Percentiles rank a stretch among this genome's conserved stretches.
Evolutionary conservation across 2,329 filamentous ascomycete species (phyloP).

Genomic region (Fusarium brevicatenulatum): DNA sequence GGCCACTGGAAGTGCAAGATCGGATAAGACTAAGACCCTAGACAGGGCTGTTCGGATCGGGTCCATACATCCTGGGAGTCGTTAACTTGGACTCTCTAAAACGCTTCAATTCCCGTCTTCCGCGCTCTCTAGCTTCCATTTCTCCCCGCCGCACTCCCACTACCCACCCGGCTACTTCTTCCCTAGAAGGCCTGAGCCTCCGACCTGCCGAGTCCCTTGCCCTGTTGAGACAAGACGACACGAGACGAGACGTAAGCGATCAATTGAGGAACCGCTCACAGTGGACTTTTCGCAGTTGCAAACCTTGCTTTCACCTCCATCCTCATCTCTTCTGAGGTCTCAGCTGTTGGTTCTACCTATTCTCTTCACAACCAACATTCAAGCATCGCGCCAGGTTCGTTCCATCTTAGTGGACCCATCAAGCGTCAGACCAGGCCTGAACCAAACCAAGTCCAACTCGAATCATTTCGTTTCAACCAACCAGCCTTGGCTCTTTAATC

Average conservation of each 20-base stretch:
- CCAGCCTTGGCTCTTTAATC: slow-evolving; percentile 20
- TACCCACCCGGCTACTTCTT: slow-evolving; percentile 20
- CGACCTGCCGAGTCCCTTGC: slow-evolving; percentile 11
- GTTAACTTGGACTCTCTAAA: slow-evolving; percentile 16
- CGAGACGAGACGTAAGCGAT: slow-evolving; percentile 12
- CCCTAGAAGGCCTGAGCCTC: slow-evolving; percentile 17
- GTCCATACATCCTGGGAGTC: not conserved
- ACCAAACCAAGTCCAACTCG: slow-evolving; percentile 13
- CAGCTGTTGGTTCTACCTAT: slow-evolving; percentile 15
- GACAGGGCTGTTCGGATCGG: slow-evolving; percentile 23
- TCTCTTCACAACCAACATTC: not conserved
- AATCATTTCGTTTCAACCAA: slow-evolving; percentile 32
- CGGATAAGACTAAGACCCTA: slow-evolving; percentile 31
- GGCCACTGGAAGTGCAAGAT: slow-evolving; percentile 17
- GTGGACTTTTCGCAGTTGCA: slow-evolving; percentile 14
- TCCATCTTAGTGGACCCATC: slow-evolving; percentile 30
- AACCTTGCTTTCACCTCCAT: not conserved
- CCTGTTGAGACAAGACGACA: slow-evolving; percentile 8
- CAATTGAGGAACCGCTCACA: slow-evolving; percentile 3
- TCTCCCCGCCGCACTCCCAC: slow-evolving; percentile 12
- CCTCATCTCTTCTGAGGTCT: not conserved
- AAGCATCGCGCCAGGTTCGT: slow-evolving; percentile 17
- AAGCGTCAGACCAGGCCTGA: slow-evolving; percentile 6
- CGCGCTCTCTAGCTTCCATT: slow-evolving; percentile 26
- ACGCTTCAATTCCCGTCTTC: slow-evolving; percentile 36